phyloP scores from a whole-genome alignment of 768 basidiomycete species.

The Hericium coralloides region DNA sequence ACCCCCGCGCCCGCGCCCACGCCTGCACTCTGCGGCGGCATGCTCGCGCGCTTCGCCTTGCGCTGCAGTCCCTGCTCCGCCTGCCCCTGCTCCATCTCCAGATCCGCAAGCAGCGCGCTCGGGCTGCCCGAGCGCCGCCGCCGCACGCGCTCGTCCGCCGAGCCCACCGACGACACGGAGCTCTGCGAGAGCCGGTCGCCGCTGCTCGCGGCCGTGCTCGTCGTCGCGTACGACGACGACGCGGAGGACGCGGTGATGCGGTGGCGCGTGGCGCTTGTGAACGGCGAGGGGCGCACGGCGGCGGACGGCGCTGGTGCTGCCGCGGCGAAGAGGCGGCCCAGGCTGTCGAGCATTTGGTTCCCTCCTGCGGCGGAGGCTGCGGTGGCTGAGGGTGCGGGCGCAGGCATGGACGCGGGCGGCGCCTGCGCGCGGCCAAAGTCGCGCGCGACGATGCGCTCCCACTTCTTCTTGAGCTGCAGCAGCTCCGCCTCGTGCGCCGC shows the following conservation, averaged over 20 bases:
- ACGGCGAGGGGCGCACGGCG: constrained; percentile 9
- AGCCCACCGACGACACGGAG: constrained; percentile 35
- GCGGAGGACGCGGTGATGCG: constrained; percentile 9
- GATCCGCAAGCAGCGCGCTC: neutral
- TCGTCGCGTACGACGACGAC: constrained; percentile 17
- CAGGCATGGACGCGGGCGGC: constrained; percentile 7
- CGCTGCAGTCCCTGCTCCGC: constrained; percentile 17
- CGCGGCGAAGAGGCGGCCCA: neutral
- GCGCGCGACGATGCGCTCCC: constrained; percentile 71
- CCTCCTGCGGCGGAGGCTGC: constrained; percentile 2
- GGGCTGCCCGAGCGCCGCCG: no score
- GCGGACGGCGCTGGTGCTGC: neutral
- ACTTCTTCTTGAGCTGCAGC: constrained; percentile 66
- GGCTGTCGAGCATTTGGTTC: neutral
- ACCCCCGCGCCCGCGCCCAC: constrained; percentile 11
- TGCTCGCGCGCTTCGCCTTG: constrained; percentile 1
- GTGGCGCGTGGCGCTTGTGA: neutral
- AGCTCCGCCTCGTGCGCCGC: constrained; percentile 66
- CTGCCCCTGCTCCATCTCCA: constrained; percentile 2
- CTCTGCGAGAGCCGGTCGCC: constrained; percentile 34
- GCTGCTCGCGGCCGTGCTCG: constrained; percentile 18
- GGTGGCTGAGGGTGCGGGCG: constrained; percentile 15
- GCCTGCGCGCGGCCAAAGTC: constrained; percentile 33
- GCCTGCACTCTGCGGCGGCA: constrained; percentile 8
- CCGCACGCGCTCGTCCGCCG: constrained; percentile 20